phyloP scores from a whole-genome alignment of 179 eudicot species.

The Corrigiola litoralis region DNA sequence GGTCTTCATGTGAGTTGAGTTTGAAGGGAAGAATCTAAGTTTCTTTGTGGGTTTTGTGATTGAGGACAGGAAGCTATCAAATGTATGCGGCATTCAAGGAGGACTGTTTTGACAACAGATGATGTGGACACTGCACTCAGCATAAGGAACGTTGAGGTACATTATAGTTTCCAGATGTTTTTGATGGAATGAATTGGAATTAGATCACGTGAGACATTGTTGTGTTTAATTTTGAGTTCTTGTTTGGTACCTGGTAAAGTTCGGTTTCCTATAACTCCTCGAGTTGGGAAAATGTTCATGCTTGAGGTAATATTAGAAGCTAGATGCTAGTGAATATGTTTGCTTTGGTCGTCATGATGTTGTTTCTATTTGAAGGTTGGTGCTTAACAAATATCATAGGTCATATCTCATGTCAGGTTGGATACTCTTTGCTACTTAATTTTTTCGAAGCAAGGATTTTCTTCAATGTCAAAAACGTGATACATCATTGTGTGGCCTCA shows the following conservation, averaged over 20 bases:
- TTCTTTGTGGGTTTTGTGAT: not conserved
- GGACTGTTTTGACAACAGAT: constrained; percentile 62
- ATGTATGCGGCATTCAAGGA: constrained; percentile 79
- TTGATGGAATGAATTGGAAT: not conserved
- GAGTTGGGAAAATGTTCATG: not conserved
- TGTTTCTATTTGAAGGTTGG: not conserved
- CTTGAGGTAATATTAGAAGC: not conserved
- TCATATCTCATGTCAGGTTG: not conserved
- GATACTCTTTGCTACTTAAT: not conserved
- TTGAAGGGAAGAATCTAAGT: not conserved
- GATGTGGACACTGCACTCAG: constrained; percentile 77
- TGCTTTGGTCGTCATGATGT: not conserved
- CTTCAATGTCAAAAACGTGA: not conserved
- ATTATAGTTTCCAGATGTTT: not conserved
- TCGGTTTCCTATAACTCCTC: not conserved
- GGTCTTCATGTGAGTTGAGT: not conserved
- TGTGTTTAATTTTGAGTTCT: no score
- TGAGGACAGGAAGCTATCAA: constrained; percentile 68
- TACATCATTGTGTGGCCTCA: not conserved
- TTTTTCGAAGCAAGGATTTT: not conserved
- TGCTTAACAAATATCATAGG: not conserved
- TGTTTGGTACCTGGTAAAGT: no score
- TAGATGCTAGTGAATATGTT: not conserved
- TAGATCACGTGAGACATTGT: not conserved
- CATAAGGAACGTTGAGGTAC: constrained; percentile 73